Percentiles rank a stretch among this genome's conserved stretches.
Conservation (phyloP, 257 asterid species). For the Handroanthus guayacan region DNA sequence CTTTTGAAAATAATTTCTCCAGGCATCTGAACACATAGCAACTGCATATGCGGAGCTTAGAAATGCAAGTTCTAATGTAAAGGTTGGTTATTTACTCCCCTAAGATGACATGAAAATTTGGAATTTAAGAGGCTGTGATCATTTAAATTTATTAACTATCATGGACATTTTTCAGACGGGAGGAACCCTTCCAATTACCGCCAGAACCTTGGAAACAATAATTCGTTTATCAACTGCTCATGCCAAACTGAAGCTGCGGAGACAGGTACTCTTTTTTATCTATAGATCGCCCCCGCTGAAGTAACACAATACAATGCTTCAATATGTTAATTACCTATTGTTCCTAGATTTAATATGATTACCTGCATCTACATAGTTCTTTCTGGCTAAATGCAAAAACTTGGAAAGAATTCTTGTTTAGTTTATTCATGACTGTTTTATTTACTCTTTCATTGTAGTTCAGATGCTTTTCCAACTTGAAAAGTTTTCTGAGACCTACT, state of each 20-base stretch:
- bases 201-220: slow-evolving; percentile 95
- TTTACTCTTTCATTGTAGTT: not conserved
- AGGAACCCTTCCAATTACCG: slow-evolving; percentile 97
- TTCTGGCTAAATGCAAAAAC: not conserved
- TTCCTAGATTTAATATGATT: not conserved
- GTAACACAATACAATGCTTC: not conserved
- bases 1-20: slow-evolving; percentile 27
- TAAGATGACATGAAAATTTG: slow-evolving; percentile 29
- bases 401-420: not conserved
- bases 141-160: slow-evolving; percentile 21
- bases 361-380: not conserved
- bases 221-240: slow-evolving; percentile 97
- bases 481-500: slow-evolving; percentile 5
- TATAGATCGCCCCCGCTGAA: not conserved
- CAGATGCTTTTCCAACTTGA: slow-evolving; percentile 15
- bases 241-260: slow-evolving; percentile 87
- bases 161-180: slow-evolving; percentile 60
- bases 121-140: slow-evolving; percentile 11
- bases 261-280: slow-evolving; percentile 60
- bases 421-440: not conserved
- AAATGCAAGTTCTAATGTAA: slow-evolving; percentile 79
- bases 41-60: slow-evolving; percentile 93
- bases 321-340: not conserved
- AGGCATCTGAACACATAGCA: slow-evolving; percentile 97
- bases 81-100: slow-evolving; percentile 57